Conservation (phyloP, 176 grass and related monocot genomes). For the Chloris gayana region DNA sequence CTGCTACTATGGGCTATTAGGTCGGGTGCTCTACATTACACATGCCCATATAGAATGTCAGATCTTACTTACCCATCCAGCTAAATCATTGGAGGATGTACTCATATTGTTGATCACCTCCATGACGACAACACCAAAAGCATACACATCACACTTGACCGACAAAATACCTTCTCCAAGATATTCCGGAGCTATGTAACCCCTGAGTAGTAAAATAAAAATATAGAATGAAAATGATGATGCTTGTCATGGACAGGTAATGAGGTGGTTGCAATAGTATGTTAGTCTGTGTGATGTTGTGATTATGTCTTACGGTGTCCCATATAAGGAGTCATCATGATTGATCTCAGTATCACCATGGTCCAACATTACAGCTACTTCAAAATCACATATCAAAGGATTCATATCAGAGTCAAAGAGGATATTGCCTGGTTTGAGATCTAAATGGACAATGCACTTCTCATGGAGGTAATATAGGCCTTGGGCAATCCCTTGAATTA, state of each 20-base stretch:
- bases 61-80: too few relatives aligned
- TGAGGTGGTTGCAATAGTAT: neutral
- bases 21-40: too few relatives aligned
- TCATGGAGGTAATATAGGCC: slow-evolving; percentile 17
- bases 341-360: neutral
- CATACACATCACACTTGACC: neutral
- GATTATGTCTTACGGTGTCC: neutral
- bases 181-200: too few relatives aligned
- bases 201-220: neutral
- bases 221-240: too few relatives aligned
- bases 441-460: slow-evolving; percentile 2
- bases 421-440: slow-evolving; percentile 25
- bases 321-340: neutral
- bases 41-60: too few relatives aligned
- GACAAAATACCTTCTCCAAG: neutral
- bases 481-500: slow-evolving; percentile 16
- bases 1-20: too few relatives aligned
- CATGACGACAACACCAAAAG: neutral
- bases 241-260: neutral
- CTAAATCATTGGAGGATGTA: too few relatives aligned
- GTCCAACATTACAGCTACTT: neutral
- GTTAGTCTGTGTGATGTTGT: neutral
- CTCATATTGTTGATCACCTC: too few relatives aligned
- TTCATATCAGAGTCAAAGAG: slow-evolving; percentile 32
- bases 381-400: slow-evolving; percentile 32